phyloP scores from a whole-genome alignment of 768 basidiomycete species.

The Leccinum incarnatum region DNA sequence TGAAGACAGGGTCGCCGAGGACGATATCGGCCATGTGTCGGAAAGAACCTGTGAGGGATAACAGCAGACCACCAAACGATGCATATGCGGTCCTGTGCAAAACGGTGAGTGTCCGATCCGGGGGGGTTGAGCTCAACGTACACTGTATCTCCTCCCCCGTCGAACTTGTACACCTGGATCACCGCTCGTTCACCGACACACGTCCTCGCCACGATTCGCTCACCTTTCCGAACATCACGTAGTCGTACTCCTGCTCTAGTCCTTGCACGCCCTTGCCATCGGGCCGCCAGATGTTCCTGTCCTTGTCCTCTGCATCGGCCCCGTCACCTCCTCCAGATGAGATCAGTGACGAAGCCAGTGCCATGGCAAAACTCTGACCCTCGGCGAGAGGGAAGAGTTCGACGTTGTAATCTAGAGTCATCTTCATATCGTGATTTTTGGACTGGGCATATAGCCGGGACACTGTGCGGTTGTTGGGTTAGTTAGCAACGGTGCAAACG shows the following conservation, averaged over 20 bases:
- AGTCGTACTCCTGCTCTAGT: conserved; percentile 94
- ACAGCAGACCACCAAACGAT: conserved; percentile 92
- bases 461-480: conserved; percentile 48
- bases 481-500: conserved; percentile 7
- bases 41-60: conserved; percentile 91
- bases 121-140: conserved; percentile 30
- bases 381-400: conserved; percentile 78
- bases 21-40: conserved; percentile 91
- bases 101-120: neutral
- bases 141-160: conserved; percentile 85
- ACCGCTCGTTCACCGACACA: conserved; percentile 10
- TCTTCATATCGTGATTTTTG: conserved; percentile 87
- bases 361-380: conserved; percentile 77
- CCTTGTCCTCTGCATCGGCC: conserved; percentile 62
- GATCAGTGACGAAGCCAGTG: conserved; percentile 77
- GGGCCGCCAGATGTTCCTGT: conserved; percentile 79
- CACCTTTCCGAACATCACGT: conserved; percentile 99
- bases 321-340: conserved; percentile 53
- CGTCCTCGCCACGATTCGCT: neutral
- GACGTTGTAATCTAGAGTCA: conserved; percentile 91
- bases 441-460: conserved; percentile 89
- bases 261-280: conserved; percentile 79
- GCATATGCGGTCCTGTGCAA: conserved; percentile 82
- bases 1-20: conserved; percentile 88
- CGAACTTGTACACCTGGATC: conserved; percentile 90